Evolutionary conservation across 768 basidiomycete genomes (phyloP), one percentile per base, ranked within the genome.

Genomic region (Mycena belliarum): DNA sequence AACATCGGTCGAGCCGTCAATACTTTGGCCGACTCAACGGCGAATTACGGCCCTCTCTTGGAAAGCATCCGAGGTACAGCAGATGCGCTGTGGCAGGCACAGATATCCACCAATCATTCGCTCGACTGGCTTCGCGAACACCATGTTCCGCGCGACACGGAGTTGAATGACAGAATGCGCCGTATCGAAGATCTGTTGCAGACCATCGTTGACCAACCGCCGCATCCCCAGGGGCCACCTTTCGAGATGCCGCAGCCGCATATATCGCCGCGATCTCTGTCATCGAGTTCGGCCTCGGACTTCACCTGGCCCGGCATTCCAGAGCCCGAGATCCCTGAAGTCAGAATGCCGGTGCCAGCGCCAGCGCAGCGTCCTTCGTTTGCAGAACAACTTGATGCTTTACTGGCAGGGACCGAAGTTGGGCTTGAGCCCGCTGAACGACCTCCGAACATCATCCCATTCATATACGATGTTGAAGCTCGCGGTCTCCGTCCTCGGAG

Each of bases 111-210:
- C 8, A 84, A 85, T 49, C 77, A 81, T 28, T 73, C 84, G 57
- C 70, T 95, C 33, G 83, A 88, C 54, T 82, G 86, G 24, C 73
- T 94, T 51, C 79, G 82, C 20, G 76, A 79, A 28, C 78, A 80
- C 20, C 71, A 76, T 43, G 61, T 68, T n/a, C 72, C 73, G 7
- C 69, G 64, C 23, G 75, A 79, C 26, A 76, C 66, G 49, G 81
- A 66, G 51, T 60, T 82, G 43, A 59, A 70, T 20, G 73, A 76
- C 46, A 76, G 80, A 18, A 62, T 84, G 42, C 58, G 63, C 25
- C 72, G 79, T 8, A 80, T 84, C 35, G 83, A 84, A 51, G 74
- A 73, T 46, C 64, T 84, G 25, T 66, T 84, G 24, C 75, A 75
- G 37, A 61, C 58, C 29, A 63, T 83, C 18, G 38, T 74, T 11